Conservation (phyloP, 1,139 yeast genomes). For the Zygosaccharomyces pseudobailii region DNA sequence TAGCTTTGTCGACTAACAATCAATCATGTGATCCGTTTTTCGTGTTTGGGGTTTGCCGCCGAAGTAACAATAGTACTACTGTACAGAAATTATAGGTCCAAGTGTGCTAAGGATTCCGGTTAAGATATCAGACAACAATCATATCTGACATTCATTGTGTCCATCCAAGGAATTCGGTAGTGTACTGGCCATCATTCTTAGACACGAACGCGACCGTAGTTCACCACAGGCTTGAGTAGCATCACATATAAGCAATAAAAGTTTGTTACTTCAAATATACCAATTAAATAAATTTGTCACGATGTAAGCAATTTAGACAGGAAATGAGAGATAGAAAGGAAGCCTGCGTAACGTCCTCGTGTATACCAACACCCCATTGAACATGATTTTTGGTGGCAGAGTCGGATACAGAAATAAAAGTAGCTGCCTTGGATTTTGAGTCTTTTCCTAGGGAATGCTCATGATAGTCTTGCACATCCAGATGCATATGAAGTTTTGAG, state of each 20-base stretch:
- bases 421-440: conserved; percentile 81
- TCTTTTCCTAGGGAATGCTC: conserved; percentile 93
- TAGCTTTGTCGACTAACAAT: too few relatives aligned
- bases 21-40: too few relatives aligned
- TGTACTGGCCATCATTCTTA: too few relatives aligned
- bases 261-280: too few relatives aligned
- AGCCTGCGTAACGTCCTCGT: conserved; percentile 90
- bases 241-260: too few relatives aligned
- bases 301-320: conserved; percentile 47
- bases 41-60: neutral
- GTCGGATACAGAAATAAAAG: conserved; percentile 67
- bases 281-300: neutral
- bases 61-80: neutral
- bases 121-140: too few relatives aligned
- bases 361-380: conserved; percentile 93
- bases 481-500: conserved; percentile 47
- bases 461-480: conserved; percentile 78
- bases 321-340: conserved; percentile 76
- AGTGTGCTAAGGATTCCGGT: too few relatives aligned
- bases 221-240: too few relatives aligned
- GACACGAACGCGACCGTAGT: too few relatives aligned
- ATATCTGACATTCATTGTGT: too few relatives aligned
- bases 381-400: conserved; percentile 42
- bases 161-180: too few relatives aligned
- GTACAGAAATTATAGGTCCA: too few relatives aligned